Conservation (phyloP, 2,329 filamentous ascomycete genomes). For the Exophiala spinifera region DNA sequence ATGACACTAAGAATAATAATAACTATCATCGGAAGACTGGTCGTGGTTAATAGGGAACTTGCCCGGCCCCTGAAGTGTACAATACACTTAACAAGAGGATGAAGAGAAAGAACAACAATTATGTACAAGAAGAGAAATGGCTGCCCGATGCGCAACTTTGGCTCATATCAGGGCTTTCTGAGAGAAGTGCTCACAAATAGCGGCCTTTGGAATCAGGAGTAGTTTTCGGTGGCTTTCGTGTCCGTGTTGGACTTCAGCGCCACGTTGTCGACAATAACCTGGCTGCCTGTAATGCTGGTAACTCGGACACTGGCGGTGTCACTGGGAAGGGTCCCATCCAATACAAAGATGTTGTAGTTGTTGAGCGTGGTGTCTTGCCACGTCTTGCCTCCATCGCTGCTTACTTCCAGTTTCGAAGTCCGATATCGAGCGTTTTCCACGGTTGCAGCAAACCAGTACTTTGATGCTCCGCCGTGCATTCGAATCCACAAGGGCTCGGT, state of each 20-base stretch:
- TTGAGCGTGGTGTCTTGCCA: conserved; percentile 1
- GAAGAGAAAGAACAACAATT: too few species aligned
- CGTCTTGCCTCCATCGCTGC: conserved; percentile 1
- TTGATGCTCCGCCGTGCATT: neutral
- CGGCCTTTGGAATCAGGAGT: neutral
- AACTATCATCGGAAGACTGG: too few species aligned
- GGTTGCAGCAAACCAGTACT: conserved; percentile 6
- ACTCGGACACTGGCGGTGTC: conserved; percentile 4
- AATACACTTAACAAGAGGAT: too few species aligned
- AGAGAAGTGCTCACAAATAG: too few species aligned
- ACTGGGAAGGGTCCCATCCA: neutral
- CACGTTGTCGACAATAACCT: conserved; percentile 2
- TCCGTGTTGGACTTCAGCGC: neutral
- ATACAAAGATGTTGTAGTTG: conserved; percentile 9
- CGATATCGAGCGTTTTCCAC: conserved; percentile 6
- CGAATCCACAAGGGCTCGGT: conserved; percentile 2
- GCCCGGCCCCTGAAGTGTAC: too few species aligned
- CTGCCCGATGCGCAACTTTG: too few species aligned
- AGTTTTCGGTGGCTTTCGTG: conserved; percentile 1
- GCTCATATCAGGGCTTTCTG: too few species aligned
- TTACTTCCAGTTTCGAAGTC: conserved; percentile 3
- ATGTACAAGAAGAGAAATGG: too few species aligned
- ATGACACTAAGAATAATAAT: too few species aligned
- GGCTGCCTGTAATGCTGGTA: conserved; percentile 1
- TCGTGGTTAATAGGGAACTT: too few species aligned